phyloP scores from a whole-genome alignment of 2,329 filamentous ascomycete species.

The Plenodomus biglobosus region DNA sequence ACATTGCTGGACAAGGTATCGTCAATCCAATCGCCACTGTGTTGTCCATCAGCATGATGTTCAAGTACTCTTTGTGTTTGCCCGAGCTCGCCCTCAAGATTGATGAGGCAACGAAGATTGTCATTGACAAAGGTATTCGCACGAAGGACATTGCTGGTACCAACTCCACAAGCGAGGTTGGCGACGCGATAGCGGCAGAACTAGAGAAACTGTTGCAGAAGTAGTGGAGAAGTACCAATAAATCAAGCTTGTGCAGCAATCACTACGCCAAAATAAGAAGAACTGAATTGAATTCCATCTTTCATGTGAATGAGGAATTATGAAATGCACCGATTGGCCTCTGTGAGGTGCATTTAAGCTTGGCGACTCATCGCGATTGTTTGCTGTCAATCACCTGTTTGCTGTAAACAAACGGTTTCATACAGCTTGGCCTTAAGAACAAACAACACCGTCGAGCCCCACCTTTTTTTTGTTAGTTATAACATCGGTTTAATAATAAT shows the following conservation, averaged over 20 bases:
- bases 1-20: conserved; percentile 88
- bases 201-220: conserved; percentile 65
- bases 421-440: no score
- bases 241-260: neutral
- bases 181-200: conserved; percentile 77
- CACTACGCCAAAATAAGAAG: no score
- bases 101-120: conserved; percentile 76
- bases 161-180: conserved; percentile 73
- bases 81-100: conserved; percentile 75
- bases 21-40: conserved; percentile 93
- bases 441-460: no score
- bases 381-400: no score
- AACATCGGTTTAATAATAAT: no score
- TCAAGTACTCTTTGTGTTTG: conserved; percentile 85
- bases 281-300: no score
- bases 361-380: no score
- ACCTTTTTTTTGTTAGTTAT: no score
- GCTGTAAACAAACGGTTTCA: no score
- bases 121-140: conserved; percentile 75
- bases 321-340: no score
- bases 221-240: conserved; percentile 11
- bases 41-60: conserved; percentile 91
- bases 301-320: no score
- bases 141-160: conserved; percentile 85
- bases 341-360: no score